Percentiles rank a stretch among this genome's conserved stretches.
Evolutionary conservation across 441 rosid genomes (phyloP).

Genomic region (Flueggea neowawraea): DNA sequence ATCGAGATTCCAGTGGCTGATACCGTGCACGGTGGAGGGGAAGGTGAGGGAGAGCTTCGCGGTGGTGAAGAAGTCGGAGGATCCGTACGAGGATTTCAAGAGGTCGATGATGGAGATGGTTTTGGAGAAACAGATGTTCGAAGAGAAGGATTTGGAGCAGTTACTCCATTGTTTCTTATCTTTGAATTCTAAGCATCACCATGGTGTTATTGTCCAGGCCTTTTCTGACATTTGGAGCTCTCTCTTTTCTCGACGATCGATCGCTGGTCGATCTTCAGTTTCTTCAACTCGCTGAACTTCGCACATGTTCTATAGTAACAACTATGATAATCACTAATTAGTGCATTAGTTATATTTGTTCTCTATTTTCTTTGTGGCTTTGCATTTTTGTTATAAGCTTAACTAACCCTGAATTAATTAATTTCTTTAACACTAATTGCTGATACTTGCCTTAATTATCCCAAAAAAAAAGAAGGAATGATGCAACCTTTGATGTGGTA

Average conservation of each 20-base stretch:
- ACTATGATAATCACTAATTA: too few relatives aligned
- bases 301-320: too few relatives aligned
- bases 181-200: slow-evolving; percentile 44
- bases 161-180: slow-evolving; percentile 49
- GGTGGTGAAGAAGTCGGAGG: slow-evolving; percentile 52
- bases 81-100: slow-evolving; percentile 58
- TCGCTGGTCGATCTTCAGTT: too few relatives aligned
- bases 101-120: slow-evolving; percentile 67
- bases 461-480: too few relatives aligned
- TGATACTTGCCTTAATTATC: too few relatives aligned
- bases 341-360: too few relatives aligned
- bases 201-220: slow-evolving; percentile 43
- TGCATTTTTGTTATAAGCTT: too few relatives aligned
- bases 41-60: slow-evolving; percentile 27
- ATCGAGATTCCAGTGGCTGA: slow-evolving; percentile 5
- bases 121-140: slow-evolving; percentile 41
- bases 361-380: too few relatives aligned
- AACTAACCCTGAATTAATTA: too few relatives aligned
- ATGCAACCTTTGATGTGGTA: too few relatives aligned
- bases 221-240: slow-evolving; percentile 45
- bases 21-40: slow-evolving; percentile 15
- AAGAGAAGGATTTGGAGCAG: slow-evolving; percentile 40
- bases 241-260: slow-evolving; percentile 13
- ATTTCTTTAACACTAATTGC: too few relatives aligned
- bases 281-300: too few relatives aligned